Conservation (phyloP, 306 rosid species). For the Vigna hirtella region DNA sequence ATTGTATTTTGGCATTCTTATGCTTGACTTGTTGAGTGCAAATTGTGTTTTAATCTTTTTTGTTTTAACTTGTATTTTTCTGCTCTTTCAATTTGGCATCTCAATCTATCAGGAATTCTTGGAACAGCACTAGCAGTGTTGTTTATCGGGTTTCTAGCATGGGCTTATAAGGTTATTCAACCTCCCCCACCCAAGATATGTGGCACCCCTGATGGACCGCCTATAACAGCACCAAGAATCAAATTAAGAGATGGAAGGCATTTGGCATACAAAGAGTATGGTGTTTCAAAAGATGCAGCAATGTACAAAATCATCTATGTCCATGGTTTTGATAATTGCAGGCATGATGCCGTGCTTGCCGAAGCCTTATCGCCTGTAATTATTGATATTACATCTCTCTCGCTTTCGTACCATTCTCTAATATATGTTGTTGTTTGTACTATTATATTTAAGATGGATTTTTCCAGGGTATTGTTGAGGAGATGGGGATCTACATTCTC, state of each 20-base stretch:
- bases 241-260: slow-evolving; percentile 87
- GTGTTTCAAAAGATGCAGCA: slow-evolving; percentile 74
- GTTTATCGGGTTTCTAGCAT: slow-evolving; percentile 70
- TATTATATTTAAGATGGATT: slow-evolving; percentile 39
- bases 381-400: slow-evolving; percentile 2
- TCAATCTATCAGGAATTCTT: slow-evolving; percentile 62
- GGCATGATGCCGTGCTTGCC: slow-evolving; percentile 64
- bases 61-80: not conserved
- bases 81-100: slow-evolving; percentile 19
- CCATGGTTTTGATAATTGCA: slow-evolving; percentile 72
- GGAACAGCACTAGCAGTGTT: slow-evolving; percentile 60
- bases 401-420: not conserved
- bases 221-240: slow-evolving; percentile 75
- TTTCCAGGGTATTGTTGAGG: slow-evolving; percentile 66
- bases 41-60: not conserved
- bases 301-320: slow-evolving; percentile 64
- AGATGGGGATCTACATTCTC: slow-evolving; percentile 66
- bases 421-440: not conserved
- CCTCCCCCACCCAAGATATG: slow-evolving; percentile 82
- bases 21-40: slow-evolving; percentile 18
- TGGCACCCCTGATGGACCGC: slow-evolving; percentile 79
- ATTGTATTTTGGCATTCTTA: slow-evolving; percentile 25
- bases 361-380: slow-evolving; percentile 65
- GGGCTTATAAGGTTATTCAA: slow-evolving; percentile 76
- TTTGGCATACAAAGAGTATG: slow-evolving; percentile 86